These are phyloP conservation scores for Annulohypoxylon moriforme DNA, from an alignment of 495 filamentous ascomycete genomes.

Conservation along the genomic window DNA sequence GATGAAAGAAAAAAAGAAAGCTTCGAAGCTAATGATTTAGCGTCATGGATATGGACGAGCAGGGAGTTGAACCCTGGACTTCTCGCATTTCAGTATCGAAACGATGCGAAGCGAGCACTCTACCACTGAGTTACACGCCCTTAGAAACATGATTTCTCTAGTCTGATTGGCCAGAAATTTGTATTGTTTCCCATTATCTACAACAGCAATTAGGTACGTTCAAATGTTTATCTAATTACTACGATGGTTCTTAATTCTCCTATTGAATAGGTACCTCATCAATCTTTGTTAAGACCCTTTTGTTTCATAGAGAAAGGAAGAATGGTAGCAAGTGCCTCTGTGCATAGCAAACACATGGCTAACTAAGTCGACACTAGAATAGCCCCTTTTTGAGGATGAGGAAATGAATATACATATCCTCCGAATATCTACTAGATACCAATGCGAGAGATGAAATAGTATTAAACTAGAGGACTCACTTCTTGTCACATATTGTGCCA, in stretches of 20 bases:
- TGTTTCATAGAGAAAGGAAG: neutral
- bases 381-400: too few relatives aligned
- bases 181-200: neutral
- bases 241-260: too few relatives aligned
- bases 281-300: neutral
- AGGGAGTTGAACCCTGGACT: constrained; percentile 37
- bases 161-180: constrained; percentile 8
- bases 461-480: too few relatives aligned
- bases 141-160: too few relatives aligned
- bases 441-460: too few relatives aligned
- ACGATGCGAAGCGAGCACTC: constrained; percentile 33
- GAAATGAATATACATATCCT: too few relatives aligned
- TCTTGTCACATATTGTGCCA: too few relatives aligned
- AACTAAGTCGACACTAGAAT: too few relatives aligned
- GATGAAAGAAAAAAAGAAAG: neutral
- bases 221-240: too few relatives aligned
- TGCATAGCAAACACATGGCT: neutral
- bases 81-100: constrained; percentile 17
- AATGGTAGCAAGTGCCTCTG: neutral
- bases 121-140: constrained; percentile 43
- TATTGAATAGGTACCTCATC: too few relatives aligned
- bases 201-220: neutral
- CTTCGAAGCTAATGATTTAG: neutral
- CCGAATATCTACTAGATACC: too few relatives aligned
- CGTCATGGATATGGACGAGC: constrained; percentile 19